Conservation (phyloP, 805 yeast species). For the Candida endomychidarum region DNA sequence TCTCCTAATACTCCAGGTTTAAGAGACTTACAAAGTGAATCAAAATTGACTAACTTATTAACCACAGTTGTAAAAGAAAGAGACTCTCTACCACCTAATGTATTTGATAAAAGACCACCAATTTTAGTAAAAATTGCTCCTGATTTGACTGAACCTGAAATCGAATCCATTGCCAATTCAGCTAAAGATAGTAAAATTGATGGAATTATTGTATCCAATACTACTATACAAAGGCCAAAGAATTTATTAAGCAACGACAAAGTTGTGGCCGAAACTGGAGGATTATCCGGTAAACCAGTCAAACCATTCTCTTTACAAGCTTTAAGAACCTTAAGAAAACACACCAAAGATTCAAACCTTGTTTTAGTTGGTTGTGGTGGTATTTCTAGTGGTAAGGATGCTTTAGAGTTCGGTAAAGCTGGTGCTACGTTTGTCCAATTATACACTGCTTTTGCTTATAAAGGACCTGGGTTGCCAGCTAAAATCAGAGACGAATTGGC, state of each 20-base stretch:
- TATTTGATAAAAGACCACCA: constrained; percentile 61
- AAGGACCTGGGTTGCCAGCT: constrained; percentile 80
- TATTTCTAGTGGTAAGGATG: constrained; percentile 82
- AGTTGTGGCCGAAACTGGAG: constrained; percentile 68
- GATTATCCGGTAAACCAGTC: constrained; percentile 89
- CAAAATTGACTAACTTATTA: constrained; percentile 66
- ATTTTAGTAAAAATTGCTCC: constrained; percentile 92
- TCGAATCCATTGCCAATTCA: constrained; percentile 76
- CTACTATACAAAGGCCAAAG: constrained; percentile 83
- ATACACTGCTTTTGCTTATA: constrained; percentile 88
- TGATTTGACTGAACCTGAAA: constrained; percentile 78
- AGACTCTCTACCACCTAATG: constrained; percentile 35
- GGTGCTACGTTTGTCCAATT: constrained; percentile 90
- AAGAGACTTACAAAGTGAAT: constrained; percentile 79
- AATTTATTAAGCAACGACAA: constrained; percentile 49
- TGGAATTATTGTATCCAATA: constrained; percentile 90
- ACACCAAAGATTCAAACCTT: constrained; percentile 70
- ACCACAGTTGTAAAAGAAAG: constrained; percentile 68
- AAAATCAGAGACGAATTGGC: constrained; percentile 43
- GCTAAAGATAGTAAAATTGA: constrained; percentile 78
- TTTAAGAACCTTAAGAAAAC: constrained; percentile 65
- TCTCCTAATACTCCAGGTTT: constrained; percentile 97
- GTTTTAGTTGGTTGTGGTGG: constrained; percentile 95
- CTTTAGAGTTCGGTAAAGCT: constrained; percentile 85
- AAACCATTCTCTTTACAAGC: constrained; percentile 78